Conservation (phyloP, 2,329 filamentous ascomycete genomes). For the Tricladium varicosporioides region DNA sequence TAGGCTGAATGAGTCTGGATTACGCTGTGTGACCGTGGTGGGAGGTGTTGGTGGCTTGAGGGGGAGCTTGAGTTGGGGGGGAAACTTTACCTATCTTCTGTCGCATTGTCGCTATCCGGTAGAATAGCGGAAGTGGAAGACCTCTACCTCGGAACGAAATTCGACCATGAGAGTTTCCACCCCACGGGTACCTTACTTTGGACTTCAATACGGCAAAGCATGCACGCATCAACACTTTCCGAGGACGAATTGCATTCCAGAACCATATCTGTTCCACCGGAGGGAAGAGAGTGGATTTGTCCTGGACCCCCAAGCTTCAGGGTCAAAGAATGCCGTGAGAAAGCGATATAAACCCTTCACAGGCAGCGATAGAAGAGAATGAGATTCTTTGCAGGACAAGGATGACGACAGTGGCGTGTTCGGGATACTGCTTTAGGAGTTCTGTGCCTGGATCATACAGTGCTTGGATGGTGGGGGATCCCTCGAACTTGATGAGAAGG, state of each 20-base stretch:
- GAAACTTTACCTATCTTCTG: no score
- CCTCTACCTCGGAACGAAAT: neutral
- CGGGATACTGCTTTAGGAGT: conserved; percentile 2
- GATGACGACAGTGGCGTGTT: conserved; percentile 10
- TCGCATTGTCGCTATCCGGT: neutral
- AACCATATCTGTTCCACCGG: neutral
- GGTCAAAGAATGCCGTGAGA: neutral
- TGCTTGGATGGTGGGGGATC: neutral
- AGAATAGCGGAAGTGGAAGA: neutral
- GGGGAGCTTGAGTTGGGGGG: no score
- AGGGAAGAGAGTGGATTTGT: neutral
- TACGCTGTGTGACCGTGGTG: neutral
- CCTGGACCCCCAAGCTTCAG: neutral
- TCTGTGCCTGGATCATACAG: conserved; percentile 6
- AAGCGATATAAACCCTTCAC: neutral
- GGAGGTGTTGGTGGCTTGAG: neutral
- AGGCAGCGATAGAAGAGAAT: neutral
- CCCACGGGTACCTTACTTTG: neutral
- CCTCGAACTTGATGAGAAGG: neutral
- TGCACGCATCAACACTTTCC: neutral
- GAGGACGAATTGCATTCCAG: neutral
- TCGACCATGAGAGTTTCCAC: neutral
- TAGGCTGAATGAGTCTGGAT: neutral
- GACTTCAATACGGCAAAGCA: neutral
- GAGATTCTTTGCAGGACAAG: neutral